Base-by-base conservation (phyloP, 225 moss, liverwort and hornwort genomes). In the Straminergon stramineum region DNA sequence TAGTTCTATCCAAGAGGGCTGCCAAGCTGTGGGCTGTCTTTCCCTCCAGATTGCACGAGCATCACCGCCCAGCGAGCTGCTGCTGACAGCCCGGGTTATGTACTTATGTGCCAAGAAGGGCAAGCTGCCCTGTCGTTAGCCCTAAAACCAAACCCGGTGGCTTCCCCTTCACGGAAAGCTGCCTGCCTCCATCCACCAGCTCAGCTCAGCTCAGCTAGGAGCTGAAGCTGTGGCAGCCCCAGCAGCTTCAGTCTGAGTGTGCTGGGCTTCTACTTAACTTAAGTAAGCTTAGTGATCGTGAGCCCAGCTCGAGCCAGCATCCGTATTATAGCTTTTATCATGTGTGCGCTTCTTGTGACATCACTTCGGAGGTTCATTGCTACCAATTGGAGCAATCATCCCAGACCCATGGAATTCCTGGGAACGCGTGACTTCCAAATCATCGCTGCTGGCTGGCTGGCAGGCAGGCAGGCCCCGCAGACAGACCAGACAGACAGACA, bases 91-190 rank as follows among this genome's bases (percentile, higher is more conserved):
- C 37, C 3, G 14, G 75, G 84, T 16, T 34, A 66, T 5, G 79
- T n/a, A n/a, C n/a, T 57, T 48, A 26, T 80, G 87, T 85, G 89
- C 45, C 85, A 58, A 82, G 85, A 84, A 82, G 43, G 43, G 84
- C n/a, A 45, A 86, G 57, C 23, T 31, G 35, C 45, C 52, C 60
- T 90, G 90, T 92, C 90, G 8, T 92, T 84, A 80, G 86, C 79
- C 65, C 73, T 28, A 87, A 90, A 10, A 73, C 86, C 87, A 84
- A 82, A 61, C 55, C 35, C 1, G 37, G 53, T 92, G n/a, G 84
- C 92, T 92, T 91, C 71, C 34, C 19, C 77, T 58, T 82, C 92
- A 91, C 87, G 58, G 53, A 91, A 92, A 92, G 91, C 87, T 89
- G 89, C 76, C 56, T 66, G 61, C 75, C 20, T 55, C 66, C 64